Conservation (phyloP, 2,329 filamentous ascomycete genomes). For the Talaromyces funiculosus region DNA sequence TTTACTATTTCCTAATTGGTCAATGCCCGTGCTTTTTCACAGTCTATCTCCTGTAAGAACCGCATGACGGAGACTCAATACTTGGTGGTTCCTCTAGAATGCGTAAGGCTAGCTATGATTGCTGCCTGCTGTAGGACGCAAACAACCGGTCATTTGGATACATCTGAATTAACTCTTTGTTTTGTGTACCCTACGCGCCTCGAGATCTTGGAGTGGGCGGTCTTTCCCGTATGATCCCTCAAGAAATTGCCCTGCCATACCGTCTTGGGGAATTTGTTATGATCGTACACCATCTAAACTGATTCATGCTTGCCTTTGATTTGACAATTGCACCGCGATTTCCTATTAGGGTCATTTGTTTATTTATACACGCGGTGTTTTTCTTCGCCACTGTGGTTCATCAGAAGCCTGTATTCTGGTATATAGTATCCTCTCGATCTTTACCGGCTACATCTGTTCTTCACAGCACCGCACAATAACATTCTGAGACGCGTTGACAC, state of each 20-base stretch:
- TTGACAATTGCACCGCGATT: not conserved
- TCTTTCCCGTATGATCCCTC: not conserved
- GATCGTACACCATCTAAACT: not conserved
- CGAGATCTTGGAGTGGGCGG: not conserved
- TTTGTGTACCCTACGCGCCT: not conserved
- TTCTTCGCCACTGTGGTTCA: not conserved
- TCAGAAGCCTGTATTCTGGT: not conserved
- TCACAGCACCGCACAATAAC: not conserved
- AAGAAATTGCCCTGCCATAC: not conserved
- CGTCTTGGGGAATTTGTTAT: not conserved
- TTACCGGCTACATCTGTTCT: not conserved
- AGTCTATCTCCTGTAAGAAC: not conserved
- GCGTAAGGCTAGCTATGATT: not conserved
- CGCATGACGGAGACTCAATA: not conserved
- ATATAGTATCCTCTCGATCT: not conserved
- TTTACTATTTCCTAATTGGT: slow-evolving; percentile 9
- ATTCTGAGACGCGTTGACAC: not conserved
- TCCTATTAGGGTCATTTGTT: not conserved
- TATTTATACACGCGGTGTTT: not conserved
- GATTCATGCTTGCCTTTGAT: not conserved
- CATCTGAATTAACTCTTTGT: not conserved
- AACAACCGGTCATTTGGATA: not conserved
- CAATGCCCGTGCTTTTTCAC: slow-evolving; percentile 3
- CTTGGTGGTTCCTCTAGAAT: not conserved
- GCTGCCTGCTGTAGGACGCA: not conserved